A percentile compares a stretch with the other conserved stretches of the same genome.
Conservation (phyloP, 805 yeast species). For the Cyberlindnera sargentensis region DNA sequence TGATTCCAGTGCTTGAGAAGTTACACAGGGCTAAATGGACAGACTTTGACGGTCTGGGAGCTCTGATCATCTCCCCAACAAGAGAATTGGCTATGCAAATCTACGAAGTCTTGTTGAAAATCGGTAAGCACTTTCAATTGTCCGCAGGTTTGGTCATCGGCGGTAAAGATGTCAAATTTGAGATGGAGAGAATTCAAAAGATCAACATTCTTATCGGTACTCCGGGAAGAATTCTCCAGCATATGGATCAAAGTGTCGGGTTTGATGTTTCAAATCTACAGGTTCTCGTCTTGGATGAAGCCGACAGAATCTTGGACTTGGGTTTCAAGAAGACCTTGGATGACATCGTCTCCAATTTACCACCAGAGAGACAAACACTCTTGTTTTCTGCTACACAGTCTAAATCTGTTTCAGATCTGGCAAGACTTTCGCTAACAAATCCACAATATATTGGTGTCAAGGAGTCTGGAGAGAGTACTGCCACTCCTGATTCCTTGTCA, state of each 20-base stretch:
- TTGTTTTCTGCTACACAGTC: conserved; percentile 91
- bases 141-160: conserved; percentile 63
- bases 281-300: conserved; percentile 84
- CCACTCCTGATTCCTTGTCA: conserved; percentile 77
- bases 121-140: conserved; percentile 56
- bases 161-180: conserved; percentile 61
- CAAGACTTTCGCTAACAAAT: conserved; percentile 84
- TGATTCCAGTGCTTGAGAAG: conserved; percentile 75
- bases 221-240: conserved; percentile 83
- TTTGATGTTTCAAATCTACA: conserved; percentile 56
- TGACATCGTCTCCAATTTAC: conserved; percentile 61
- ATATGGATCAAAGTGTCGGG: conserved; percentile 58
- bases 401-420: conserved; percentile 75
- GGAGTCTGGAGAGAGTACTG: conserved; percentile 52
- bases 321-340: conserved; percentile 69
- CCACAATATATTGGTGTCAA: conserved; percentile 88
- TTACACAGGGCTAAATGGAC: conserved; percentile 37
- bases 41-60: conserved; percentile 42
- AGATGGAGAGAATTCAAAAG: conserved; percentile 52
- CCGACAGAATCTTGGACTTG: conserved; percentile 79
- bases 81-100: conserved; percentile 71
- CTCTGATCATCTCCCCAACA: conserved; percentile 64
- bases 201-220: conserved; percentile 87
- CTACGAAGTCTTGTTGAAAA: conserved; percentile 51
- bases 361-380: conserved; percentile 89